These are phyloP conservation scores for Pneumocystis wakefieldiae DNA, from an alignment of 1,139 yeast genomes.

Conservation along the genomic window DNA sequence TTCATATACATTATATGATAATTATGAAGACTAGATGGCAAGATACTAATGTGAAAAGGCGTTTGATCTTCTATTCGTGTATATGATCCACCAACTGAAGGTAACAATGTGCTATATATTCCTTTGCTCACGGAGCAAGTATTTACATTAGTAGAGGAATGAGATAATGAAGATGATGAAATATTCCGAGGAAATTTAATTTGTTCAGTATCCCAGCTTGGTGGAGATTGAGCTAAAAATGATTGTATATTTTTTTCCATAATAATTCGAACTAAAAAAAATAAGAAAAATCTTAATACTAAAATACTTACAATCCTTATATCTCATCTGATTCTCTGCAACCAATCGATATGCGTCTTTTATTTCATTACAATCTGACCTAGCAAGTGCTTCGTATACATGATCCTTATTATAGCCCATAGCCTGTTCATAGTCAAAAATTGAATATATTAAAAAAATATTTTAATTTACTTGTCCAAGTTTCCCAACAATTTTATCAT, in stretches of 20 bases:
- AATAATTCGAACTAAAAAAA: neutral
- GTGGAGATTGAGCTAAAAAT: constrained; percentile 13
- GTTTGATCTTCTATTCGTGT: neutral
- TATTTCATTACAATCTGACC: constrained; percentile 43
- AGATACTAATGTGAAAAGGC: neutral
- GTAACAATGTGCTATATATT: neutral
- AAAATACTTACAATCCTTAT: constrained; percentile 20
- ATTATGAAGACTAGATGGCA: neutral
- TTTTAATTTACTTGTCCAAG: constrained; percentile 29
- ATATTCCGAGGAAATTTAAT: constrained; percentile 36
- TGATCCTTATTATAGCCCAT: constrained; percentile 92
- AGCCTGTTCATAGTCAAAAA: constrained; percentile 31
- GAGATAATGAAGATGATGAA: neutral
- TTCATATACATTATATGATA: constrained; percentile 1
- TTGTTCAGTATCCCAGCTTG: constrained; percentile 34
- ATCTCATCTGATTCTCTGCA: constrained; percentile 56
- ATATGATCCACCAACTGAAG: neutral
- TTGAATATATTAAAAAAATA: neutral
- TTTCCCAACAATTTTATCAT: constrained; percentile 67
- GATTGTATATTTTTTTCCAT: constrained; percentile 10
- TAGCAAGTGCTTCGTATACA: constrained; percentile 54
- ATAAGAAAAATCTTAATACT: constrained; percentile 26
- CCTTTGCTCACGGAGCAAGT: neutral
- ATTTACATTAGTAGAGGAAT: neutral
- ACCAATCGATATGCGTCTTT: constrained; percentile 82